Conservation (phyloP, 2,329 filamentous ascomycete species). For the Fusarium torulosum region DNA sequence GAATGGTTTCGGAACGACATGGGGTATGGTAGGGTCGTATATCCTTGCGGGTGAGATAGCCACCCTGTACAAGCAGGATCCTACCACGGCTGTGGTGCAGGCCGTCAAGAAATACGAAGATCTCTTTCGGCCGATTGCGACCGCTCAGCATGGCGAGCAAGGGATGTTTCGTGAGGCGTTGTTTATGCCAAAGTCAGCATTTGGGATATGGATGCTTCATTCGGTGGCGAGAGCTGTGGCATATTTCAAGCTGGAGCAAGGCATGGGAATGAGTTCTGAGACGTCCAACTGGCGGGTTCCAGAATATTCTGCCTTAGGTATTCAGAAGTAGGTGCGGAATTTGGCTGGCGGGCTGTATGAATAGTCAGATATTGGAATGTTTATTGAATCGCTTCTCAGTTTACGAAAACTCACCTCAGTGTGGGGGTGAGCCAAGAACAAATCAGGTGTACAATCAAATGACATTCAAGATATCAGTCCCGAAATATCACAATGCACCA, state of each 20-base stretch:
- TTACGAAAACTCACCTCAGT: conserved; percentile 24
- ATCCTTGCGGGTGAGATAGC: conserved; percentile 16
- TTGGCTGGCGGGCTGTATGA: not conserved
- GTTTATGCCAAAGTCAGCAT: not conserved
- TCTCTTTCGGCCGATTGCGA: conserved; percentile 19
- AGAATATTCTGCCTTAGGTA: conserved; percentile 20
- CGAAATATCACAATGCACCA: conserved; percentile 16
- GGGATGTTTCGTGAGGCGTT: not conserved
- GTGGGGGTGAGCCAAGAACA: not conserved
- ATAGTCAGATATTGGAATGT: conserved; percentile 1
- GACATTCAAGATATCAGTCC: conserved; percentile 12
- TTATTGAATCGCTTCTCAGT: not conserved
- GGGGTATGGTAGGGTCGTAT: conserved; percentile 17
- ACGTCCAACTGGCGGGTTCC: conserved; percentile 28
- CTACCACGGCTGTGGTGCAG: conserved; percentile 16
- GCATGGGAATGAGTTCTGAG: conserved; percentile 12
- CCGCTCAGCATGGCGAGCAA: not conserved
- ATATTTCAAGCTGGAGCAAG: conserved; percentile 11
- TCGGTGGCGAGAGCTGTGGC: conserved; percentile 4
- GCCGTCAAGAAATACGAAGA: conserved; percentile 26
- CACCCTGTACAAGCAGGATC: conserved; percentile 10
- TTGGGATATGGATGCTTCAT: conserved; percentile 20
- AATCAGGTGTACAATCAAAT: conserved; percentile 6
- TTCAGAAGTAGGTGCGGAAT: not conserved
- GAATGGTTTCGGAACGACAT: conserved; percentile 20